Conservation (phyloP, 1,284 basidiomycete genomes). For the Apiotrichum gamsii region DNA sequence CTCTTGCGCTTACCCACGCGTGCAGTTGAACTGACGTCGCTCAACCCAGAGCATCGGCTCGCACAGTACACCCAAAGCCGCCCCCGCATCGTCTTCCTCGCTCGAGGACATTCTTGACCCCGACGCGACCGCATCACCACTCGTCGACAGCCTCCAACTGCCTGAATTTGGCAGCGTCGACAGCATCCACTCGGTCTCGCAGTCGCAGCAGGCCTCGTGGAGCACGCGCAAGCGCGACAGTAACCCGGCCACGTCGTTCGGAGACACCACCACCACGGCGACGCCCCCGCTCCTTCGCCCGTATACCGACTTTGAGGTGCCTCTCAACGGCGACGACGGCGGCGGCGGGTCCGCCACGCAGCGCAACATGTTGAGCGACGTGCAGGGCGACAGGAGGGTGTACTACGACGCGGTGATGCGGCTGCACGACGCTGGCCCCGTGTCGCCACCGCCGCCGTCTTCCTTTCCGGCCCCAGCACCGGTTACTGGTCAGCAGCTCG, state of each 20-base stretch:
- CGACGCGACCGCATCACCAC: background rate
- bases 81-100: background rate
- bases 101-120: background rate
- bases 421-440: background rate
- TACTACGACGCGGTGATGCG: too few species aligned
- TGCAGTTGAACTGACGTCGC: too few species aligned
- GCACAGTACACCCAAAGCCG: background rate
- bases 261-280: too few species aligned
- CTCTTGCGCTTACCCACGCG: conserved; percentile 1
- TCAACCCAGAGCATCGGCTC: background rate
- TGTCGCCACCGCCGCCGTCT: background rate
- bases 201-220: background rate
- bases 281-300: too few species aligned
- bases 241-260: too few species aligned
- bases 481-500: too few species aligned
- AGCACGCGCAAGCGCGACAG: too few species aligned
- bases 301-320: too few species aligned
- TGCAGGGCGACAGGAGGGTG: too few species aligned
- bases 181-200: background rate
- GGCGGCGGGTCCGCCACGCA: too few species aligned
- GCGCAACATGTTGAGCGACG: too few species aligned
- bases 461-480: background rate
- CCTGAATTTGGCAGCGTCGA: background rate
- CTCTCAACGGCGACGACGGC: too few species aligned
- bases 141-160: background rate